phyloP scores from a whole-genome alignment of 2,329 filamentous ascomycete genomes.

The Fusarium sp. region DNA sequence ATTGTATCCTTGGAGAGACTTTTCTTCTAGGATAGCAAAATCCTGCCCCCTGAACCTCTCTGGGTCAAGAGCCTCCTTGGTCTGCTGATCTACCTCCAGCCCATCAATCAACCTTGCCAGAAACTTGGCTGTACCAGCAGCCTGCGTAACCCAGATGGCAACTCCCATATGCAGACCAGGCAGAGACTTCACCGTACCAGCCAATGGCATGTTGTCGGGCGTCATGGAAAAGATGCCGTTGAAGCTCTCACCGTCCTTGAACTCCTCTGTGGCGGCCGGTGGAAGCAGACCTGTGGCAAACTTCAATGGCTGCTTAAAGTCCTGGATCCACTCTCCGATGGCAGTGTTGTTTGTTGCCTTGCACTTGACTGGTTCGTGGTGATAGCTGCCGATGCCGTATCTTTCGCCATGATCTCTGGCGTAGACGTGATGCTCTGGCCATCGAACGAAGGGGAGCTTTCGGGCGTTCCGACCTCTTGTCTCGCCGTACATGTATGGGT shows the following conservation, averaged over 20 bases:
- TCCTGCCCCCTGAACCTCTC: slow-evolving; percentile 36
- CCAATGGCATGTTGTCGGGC: slow-evolving; percentile 43
- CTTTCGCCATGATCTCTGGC: slow-evolving; percentile 38
- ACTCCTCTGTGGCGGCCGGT: slow-evolving; percentile 8
- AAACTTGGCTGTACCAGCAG: slow-evolving; percentile 34
- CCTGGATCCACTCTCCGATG: slow-evolving; percentile 30
- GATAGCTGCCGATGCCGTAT: slow-evolving; percentile 40
- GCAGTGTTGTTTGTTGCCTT: slow-evolving; percentile 19
- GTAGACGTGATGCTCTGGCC: slow-evolving; percentile 41
- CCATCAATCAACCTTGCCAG: slow-evolving; percentile 26
- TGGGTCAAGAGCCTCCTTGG: slow-evolving; percentile 25
- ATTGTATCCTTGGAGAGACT: slow-evolving; percentile 37
- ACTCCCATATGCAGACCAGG: slow-evolving; percentile 30
- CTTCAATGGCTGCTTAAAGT: slow-evolving; percentile 32
- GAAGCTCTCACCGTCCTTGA: slow-evolving; percentile 20
- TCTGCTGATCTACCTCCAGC: slow-evolving; percentile 12
- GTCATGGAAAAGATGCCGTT: slow-evolving; percentile 46
- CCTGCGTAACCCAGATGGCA: slow-evolving; percentile 43
- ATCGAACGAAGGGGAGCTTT: slow-evolving; percentile 32
- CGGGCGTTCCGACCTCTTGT: not conserved
- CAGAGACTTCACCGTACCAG: slow-evolving; percentile 14
- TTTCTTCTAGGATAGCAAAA: slow-evolving; percentile 16
- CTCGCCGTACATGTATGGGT: slow-evolving; percentile 37
- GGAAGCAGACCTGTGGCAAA: slow-evolving; percentile 27
- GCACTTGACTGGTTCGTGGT: slow-evolving; percentile 31